Evolutionary conservation across 2,329 filamentous ascomycete species (phyloP).

Genomic region (Epichloe typhina): DNA sequence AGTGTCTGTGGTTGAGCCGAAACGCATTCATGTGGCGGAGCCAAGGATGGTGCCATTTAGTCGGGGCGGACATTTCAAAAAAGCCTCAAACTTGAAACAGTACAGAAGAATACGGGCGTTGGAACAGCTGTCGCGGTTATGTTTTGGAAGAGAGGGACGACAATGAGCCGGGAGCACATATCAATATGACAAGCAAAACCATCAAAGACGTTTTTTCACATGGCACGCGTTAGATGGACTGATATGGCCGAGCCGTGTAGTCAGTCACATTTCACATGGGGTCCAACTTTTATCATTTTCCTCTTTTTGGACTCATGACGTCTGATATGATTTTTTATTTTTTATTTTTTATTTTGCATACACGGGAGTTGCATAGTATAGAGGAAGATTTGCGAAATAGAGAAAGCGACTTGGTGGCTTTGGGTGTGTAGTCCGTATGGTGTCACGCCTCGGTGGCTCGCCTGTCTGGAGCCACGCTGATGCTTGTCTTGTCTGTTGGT

Average conservation of each 20-base stretch:
- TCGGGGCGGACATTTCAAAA: neutral
- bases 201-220: neutral
- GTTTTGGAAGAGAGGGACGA: neutral
- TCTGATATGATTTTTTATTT: no score
- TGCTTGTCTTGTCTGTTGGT: no score
- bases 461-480: neutral
- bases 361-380: neutral
- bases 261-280: neutral
- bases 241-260: neutral
- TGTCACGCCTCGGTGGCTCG: no score
- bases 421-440: neutral
- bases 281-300: neutral
- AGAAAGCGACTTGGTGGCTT: neutral
- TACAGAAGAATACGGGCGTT: neutral
- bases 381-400: neutral
- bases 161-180: neutral
- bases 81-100: neutral
- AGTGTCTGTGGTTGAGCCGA: neutral
- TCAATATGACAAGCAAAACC: neutral
- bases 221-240: slow-evolving; percentile 1
- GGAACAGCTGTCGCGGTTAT: neutral
- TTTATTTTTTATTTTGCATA: neutral
- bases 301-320: neutral
- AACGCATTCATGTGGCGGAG: neutral
- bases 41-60: neutral